These are phyloP conservation scores for Yamadazyma sp. DNA, from an alignment of 805 yeast genomes.

Conservation along the genomic window DNA sequence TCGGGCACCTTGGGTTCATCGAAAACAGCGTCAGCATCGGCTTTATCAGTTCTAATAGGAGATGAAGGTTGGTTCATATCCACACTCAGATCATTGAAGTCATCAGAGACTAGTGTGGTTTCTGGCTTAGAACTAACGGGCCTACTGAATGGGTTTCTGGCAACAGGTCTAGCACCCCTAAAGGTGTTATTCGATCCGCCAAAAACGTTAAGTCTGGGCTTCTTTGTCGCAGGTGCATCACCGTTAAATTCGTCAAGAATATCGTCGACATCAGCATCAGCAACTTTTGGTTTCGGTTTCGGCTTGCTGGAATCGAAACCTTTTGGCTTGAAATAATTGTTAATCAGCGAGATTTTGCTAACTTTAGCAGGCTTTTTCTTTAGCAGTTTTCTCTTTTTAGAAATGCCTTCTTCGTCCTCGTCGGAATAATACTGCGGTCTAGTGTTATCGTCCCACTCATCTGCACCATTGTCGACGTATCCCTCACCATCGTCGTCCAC, in stretches of 20 bases:
- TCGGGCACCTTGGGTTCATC: not conserved
- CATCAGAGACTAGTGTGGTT: conserved; percentile 1
- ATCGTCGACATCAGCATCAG: conserved; percentile 59
- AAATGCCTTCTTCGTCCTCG: conserved; percentile 42
- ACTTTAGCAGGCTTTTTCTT: conserved; percentile 38
- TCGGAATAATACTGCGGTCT: conserved; percentile 56
- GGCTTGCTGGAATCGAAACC: conserved; percentile 14
- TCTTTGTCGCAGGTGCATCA: conserved; percentile 9
- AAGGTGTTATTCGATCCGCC: not conserved
- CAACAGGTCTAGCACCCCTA: not conserved
- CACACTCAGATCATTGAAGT: conserved; percentile 25
- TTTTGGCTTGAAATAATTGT: conserved; percentile 51
- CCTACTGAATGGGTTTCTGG: conserved; percentile 6
- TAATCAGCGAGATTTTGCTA: conserved; percentile 47
- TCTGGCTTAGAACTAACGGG: not conserved
- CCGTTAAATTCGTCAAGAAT: conserved; percentile 55
- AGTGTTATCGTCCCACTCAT: conserved; percentile 73
- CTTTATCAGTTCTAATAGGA: conserved; percentile 28
- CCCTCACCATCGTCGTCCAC: conserved; percentile 95
- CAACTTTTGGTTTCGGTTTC: conserved; percentile 38
- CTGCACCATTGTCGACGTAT: conserved; percentile 89
- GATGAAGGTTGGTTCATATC: conserved; percentile 34
- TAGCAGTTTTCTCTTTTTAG: conserved; percentile 23
- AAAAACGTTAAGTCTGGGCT: conserved; percentile 7
- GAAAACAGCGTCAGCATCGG: not conserved